phyloP scores from a whole-genome alignment of 2,329 filamentous ascomycete species.

The Xylariaceae sp. region DNA sequence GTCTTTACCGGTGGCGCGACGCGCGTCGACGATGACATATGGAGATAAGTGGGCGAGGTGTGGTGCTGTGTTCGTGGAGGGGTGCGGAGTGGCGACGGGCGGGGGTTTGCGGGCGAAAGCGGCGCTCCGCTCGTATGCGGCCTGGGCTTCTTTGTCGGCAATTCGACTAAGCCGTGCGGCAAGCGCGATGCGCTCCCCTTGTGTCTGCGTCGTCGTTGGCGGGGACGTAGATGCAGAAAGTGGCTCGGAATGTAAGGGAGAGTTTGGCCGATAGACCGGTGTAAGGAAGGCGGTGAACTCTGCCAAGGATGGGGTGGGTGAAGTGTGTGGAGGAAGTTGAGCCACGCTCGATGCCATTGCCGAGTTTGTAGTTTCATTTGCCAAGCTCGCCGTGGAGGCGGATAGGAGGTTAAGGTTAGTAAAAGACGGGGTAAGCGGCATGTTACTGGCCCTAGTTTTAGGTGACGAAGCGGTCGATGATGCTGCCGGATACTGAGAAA shows the following conservation, averaged over 20 bases:
- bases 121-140: conserved; percentile 51
- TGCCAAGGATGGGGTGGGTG: conserved; percentile 18
- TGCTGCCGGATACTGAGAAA: conserved; percentile 5
- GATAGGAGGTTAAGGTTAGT: conserved; percentile 10
- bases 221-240: conserved; percentile 22
- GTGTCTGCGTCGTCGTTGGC: conserved; percentile 16
- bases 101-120: conserved; percentile 47
- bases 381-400: not conserved
- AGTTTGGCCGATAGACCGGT: conserved; percentile 6
- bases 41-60: conserved; percentile 55
- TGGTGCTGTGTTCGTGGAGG: conserved; percentile 50
- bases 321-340: conserved; percentile 17
- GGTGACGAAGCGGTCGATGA: conserved; percentile 15
- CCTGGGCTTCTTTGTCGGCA: conserved; percentile 43
- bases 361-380: not conserved
- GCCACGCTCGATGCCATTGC: conserved; percentile 10
- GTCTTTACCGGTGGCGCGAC: conserved; percentile 71
- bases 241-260: conserved; percentile 4
- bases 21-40: conserved; percentile 70
- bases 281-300: conserved; percentile 15
- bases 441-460: conserved; percentile 3
- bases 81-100: conserved; percentile 48
- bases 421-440: conserved; percentile 12
- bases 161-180: conserved; percentile 20
- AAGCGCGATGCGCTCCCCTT: conserved; percentile 19